phyloP scores from a whole-genome alignment of 1,284 basidiomycete genomes.

The Pseudozyma hubeiensis region DNA sequence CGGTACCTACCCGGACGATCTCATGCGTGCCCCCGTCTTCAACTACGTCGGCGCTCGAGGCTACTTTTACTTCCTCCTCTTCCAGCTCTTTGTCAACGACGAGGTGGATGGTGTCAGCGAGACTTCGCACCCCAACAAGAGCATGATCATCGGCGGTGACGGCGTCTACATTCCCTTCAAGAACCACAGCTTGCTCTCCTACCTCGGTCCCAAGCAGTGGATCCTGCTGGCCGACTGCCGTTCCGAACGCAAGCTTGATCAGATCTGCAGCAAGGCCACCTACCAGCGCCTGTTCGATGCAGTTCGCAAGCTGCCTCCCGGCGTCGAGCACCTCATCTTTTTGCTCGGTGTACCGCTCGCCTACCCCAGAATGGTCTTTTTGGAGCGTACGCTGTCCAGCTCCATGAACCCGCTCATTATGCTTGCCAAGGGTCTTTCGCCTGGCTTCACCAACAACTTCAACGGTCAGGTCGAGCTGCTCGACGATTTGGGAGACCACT shows the following conservation, averaged over 20 bases:
- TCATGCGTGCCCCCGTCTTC: conserved; percentile 64
- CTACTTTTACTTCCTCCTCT: conserved; percentile 67
- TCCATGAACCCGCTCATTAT: conserved; percentile 62
- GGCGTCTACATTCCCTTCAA: conserved; percentile 64
- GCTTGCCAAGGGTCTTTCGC: conserved; percentile 60
- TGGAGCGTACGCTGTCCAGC: conserved; percentile 61
- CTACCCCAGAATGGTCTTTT: conserved; percentile 67
- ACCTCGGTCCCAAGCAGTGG: conserved; percentile 66
- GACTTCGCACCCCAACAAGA: conserved; percentile 43
- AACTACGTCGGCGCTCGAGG: conserved; percentile 59
- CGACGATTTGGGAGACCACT: conserved; percentile 78
- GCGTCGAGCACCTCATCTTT: conserved; percentile 66
- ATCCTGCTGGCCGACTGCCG: conserved; percentile 66
- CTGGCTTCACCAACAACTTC: conserved; percentile 66
- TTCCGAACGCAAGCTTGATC: conserved; percentile 64
- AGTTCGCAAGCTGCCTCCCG: conserved; percentile 49
- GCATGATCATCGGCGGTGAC: conserved; percentile 59
- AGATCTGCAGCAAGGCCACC: conserved; percentile 60
- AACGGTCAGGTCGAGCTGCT: conserved; percentile 68
- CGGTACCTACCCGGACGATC: conserved; percentile 75
- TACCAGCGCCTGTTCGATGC: conserved; percentile 60
- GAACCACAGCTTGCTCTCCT: conserved; percentile 61
- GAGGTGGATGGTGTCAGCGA: conserved; percentile 56
- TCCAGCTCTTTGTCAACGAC: conserved; percentile 66
- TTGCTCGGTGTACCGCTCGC: conserved; percentile 68